Conservation (phyloP, 2,329 filamentous ascomycete genomes). For the Botrytis galanthina region DNA sequence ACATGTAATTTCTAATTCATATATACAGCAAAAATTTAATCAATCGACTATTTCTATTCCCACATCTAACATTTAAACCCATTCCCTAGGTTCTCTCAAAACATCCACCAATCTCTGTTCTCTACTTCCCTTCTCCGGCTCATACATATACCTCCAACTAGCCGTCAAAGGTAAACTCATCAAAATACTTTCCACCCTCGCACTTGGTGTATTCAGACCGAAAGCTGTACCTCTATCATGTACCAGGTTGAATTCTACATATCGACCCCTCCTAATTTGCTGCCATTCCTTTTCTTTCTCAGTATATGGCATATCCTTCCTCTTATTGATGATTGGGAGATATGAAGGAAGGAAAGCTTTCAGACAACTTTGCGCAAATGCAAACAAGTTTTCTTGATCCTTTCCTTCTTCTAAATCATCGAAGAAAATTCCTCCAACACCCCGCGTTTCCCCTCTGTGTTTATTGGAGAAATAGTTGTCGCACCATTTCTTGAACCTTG, state of each 20-base stretch:
- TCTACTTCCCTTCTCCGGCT: constrained; percentile 68
- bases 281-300: constrained; percentile 93
- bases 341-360: constrained; percentile 88
- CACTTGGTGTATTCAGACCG: constrained; percentile 86
- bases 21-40: background rate
- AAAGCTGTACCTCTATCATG: constrained; percentile 95
- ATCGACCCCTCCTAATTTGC: constrained; percentile 87
- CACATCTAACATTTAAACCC: constrained; percentile 50
- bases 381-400: constrained; percentile 84
- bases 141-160: constrained; percentile 94
- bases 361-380: constrained; percentile 82
- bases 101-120: constrained; percentile 81
- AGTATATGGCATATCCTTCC: constrained; percentile 90
- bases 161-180: constrained; percentile 96
- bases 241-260: constrained; percentile 98
- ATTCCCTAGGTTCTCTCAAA: constrained; percentile 62
- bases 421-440: constrained; percentile 96
- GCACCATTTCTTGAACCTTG: constrained; percentile 96
- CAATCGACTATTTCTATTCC: background rate
- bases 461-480: constrained; percentile 96
- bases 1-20: background rate
- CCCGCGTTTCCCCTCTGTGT: constrained; percentile 82
- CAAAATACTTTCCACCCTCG: constrained; percentile 91
- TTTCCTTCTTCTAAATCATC: constrained; percentile 90
- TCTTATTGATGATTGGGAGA: constrained; percentile 78